Base-by-base conservation (phyloP, 176 grass and related monocot species). In the Zoysia pacifica region DNA sequence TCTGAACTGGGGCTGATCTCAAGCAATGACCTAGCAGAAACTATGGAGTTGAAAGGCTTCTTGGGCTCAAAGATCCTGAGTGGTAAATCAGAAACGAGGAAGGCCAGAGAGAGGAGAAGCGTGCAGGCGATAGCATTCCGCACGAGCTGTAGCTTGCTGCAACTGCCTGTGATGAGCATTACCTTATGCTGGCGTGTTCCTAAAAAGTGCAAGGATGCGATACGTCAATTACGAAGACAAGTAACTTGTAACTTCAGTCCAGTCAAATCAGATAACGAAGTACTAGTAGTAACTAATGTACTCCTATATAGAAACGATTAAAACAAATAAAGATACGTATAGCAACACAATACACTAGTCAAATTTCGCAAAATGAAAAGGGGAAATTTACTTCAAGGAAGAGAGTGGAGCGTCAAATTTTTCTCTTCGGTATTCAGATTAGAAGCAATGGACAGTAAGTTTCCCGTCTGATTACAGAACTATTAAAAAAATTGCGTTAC, bases 21-120 rank as follows among this genome's bases (percentile, higher is more conserved):
- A 42, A 7, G 56, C 70, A 81, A 72, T 7, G 42, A 81, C 50
- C 64, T 76, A 65, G 87, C 64, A 15, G 71, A 63, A 16, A 48
- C 66, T 59, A 65, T 37, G 77, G 80, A 59, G 48, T 15, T 18
- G 56, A 50, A 19, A 69, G 47, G 54, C 56, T 76, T 81, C 35
- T 66, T 75, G 41, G 49, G 56, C 18, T 38, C 39, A 48, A 41
- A 36, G 70, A 69, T 42, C 46, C 47, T 79, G 4, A 45, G 81
- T 0, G 76, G 62, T 15, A 63, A 75, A 48, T 63, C 48, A 40
- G 39, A 79, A 35, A 62, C 16, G 59, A 65, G 42, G 55, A 81
- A 50, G 18, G 70, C 19, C 40, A 73, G 28, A 42, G 59, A 76
- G 53, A 72, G 16, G 4, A 89, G n/a, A 63, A 79, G 69, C 40